phyloP scores from a whole-genome alignment of 2,329 filamentous ascomycete genomes.

The Ophiocordyceps camponoti-saundersi region DNA sequence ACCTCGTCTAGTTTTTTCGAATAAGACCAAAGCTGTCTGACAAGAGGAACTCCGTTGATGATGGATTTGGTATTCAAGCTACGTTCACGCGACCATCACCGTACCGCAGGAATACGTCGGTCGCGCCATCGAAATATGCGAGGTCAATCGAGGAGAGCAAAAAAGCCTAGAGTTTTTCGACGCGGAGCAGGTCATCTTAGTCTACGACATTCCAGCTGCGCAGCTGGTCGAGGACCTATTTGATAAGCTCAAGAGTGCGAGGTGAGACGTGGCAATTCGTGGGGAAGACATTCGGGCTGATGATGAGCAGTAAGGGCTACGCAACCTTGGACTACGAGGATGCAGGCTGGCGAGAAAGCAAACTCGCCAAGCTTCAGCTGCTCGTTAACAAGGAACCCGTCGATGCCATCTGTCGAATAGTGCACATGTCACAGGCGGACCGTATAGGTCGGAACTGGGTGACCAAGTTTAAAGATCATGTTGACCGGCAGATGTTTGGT shows the following conservation, averaged over 20 bases:
- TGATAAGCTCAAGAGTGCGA: slow-evolving; percentile 83
- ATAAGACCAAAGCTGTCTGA: not conserved
- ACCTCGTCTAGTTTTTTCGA: not conserved
- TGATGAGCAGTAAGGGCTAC: slow-evolving; percentile 55
- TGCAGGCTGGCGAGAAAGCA: slow-evolving; percentile 65
- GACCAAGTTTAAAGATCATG: slow-evolving; percentile 89
- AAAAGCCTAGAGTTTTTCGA: slow-evolving; percentile 84
- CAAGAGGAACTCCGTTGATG: not conserved
- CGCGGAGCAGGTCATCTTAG: slow-evolving; percentile 79
- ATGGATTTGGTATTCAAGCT: slow-evolving; percentile 15
- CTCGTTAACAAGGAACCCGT: slow-evolving; percentile 88
- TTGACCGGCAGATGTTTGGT: slow-evolving; percentile 85
- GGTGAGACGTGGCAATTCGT: slow-evolving; percentile 18
- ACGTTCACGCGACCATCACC: slow-evolving; percentile 70
- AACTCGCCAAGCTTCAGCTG: slow-evolving; percentile 76
- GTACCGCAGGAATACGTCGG: slow-evolving; percentile 89
- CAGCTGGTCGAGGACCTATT: slow-evolving; percentile 95
- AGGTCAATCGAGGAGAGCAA: slow-evolving; percentile 75
- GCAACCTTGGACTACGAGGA: slow-evolving; percentile 96
- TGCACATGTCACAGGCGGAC: slow-evolving; percentile 69
- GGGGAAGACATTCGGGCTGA: not conserved
- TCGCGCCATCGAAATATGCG: slow-evolving; percentile 87
- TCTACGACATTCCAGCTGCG: slow-evolving; percentile 75
- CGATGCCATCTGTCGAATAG: slow-evolving; percentile 81
- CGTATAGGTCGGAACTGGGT: slow-evolving; percentile 78